phyloP scores from a whole-genome alignment of 202 grass and related monocot species.

The Brachypodium distachyon region DNA sequence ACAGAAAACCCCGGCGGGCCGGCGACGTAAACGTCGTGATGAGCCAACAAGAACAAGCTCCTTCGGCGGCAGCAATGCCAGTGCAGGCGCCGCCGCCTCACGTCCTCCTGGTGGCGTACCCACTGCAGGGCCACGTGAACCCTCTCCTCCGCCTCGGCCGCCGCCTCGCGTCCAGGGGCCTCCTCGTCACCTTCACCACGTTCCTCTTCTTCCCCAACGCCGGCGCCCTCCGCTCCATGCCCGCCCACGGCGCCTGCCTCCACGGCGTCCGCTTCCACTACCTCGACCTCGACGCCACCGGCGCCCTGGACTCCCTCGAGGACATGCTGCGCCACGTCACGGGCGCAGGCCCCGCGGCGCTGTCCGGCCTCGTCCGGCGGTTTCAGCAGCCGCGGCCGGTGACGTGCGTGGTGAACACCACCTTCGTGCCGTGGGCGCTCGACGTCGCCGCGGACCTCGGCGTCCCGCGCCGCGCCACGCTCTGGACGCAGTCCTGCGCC shows the following conservation, averaged over 20 bases:
- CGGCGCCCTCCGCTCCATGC: conserved; percentile 4
- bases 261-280: conserved; percentile 32
- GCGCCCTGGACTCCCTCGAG: background rate
- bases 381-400: conserved; percentile 36
- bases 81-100: background rate
- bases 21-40: too few relatives aligned
- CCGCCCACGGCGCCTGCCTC: background rate
- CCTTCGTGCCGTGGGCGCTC: conserved; percentile 48
- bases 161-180: conserved; percentile 38
- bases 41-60: background rate
- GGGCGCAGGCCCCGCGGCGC: background rate
- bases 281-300: background rate
- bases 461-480: conserved; percentile 27
- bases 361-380: conserved; percentile 17
- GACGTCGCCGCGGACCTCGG: conserved; percentile 26
- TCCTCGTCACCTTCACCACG: conserved; percentile 66
- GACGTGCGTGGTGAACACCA: conserved; percentile 43
- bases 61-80: background rate
- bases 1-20: too few relatives aligned
- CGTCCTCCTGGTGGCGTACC: conserved; percentile 53
- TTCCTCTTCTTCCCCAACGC: conserved; percentile 22
- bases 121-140: conserved; percentile 59
- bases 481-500: conserved; percentile 52
- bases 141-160: conserved; percentile 48
- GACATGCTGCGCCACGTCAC: conserved; percentile 3